phyloP scores from a whole-genome alignment of 768 basidiomycete genomes.

The Suillus cothurnatus region DNA sequence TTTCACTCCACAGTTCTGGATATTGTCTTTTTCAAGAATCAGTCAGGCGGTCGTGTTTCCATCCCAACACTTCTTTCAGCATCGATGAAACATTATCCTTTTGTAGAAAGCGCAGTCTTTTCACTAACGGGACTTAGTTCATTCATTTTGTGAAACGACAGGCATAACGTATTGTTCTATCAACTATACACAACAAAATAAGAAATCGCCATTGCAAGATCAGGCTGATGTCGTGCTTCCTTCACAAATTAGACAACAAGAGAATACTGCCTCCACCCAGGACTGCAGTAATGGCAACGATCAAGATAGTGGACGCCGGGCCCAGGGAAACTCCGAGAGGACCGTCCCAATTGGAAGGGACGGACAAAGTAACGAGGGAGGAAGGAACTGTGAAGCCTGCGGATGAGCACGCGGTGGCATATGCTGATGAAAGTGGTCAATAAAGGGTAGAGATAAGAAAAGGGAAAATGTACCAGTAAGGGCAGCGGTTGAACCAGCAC shows the following conservation, averaged over 20 bases:
- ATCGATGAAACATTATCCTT: not conserved
- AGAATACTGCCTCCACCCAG: conserved; percentile 51
- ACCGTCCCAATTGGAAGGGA: conserved; percentile 64
- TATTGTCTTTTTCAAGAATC: not conserved
- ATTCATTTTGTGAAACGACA: not conserved
- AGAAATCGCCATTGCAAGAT: not conserved
- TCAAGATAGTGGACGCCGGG: conserved; percentile 43
- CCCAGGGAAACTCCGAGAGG: conserved; percentile 52
- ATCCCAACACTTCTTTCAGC: not conserved
- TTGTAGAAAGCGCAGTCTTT: not conserved
- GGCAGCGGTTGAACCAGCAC: conserved; percentile 61
- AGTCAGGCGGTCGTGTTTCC: not conserved
- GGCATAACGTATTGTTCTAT: not conserved
- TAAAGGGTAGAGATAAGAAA: conserved; percentile 8
- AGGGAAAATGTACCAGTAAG: conserved; percentile 48
- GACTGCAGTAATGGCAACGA: conserved; percentile 44
- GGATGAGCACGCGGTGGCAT: conserved; percentile 47
- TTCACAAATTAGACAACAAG: conserved; percentile 56
- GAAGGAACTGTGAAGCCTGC: conserved; percentile 42
- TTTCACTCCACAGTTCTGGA: not conserved
- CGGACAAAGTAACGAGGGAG: conserved; percentile 41
- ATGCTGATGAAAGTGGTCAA: conserved; percentile 43
- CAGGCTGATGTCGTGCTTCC: not conserved
- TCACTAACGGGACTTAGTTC: not conserved
- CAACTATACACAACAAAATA: not conserved